These are phyloP conservation scores for Diddensiella santjacobensis DNA, from an alignment of 805 yeast species.

Conservation along the genomic window DNA sequence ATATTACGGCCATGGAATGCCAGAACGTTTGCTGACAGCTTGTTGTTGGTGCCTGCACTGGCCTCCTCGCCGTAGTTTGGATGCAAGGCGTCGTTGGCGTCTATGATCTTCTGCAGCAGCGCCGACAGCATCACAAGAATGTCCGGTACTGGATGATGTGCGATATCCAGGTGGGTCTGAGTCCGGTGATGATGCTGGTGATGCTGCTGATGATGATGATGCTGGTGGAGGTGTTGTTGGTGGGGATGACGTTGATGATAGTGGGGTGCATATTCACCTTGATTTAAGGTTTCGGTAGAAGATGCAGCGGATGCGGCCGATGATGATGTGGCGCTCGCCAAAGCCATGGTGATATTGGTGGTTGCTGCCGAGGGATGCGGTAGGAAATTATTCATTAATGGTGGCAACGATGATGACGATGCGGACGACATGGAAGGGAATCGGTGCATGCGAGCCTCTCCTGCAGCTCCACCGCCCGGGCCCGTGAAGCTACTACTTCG, in stretches of 20 bases:
- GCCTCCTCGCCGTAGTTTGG: constrained; percentile 43
- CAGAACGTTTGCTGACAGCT: constrained; percentile 44
- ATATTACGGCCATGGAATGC: constrained; percentile 95
- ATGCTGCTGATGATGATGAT: constrained; percentile 15
- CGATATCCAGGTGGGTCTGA: constrained; percentile 52
- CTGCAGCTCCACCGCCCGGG: background rate
- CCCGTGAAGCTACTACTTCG: background rate
- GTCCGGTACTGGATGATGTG: constrained; percentile 76
- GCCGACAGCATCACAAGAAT: constrained; percentile 82
- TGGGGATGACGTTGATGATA: constrained; percentile 7
- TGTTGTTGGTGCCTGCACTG: constrained; percentile 19
- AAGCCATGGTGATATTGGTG: constrained; percentile 29
- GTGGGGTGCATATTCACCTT: background rate
- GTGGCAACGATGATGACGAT: constrained; percentile 4
- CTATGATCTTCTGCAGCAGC: constrained; percentile 78
- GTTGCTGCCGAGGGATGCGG: constrained; percentile 35
- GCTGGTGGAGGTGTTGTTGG: constrained; percentile 15
- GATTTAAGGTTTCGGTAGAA: constrained; percentile 3
- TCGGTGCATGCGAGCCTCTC: background rate
- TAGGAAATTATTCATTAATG: constrained; percentile 26
- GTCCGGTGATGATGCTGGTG: constrained; percentile 4
- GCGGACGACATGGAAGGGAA: constrained; percentile 1
- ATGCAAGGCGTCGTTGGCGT: constrained; percentile 81
- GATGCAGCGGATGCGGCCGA: constrained; percentile 31
- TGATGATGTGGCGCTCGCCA: constrained; percentile 28